Evolutionary conservation across 2,329 filamentous ascomycete genomes (phyloP).

Genomic region (Ambrosiella xylebori): DNA sequence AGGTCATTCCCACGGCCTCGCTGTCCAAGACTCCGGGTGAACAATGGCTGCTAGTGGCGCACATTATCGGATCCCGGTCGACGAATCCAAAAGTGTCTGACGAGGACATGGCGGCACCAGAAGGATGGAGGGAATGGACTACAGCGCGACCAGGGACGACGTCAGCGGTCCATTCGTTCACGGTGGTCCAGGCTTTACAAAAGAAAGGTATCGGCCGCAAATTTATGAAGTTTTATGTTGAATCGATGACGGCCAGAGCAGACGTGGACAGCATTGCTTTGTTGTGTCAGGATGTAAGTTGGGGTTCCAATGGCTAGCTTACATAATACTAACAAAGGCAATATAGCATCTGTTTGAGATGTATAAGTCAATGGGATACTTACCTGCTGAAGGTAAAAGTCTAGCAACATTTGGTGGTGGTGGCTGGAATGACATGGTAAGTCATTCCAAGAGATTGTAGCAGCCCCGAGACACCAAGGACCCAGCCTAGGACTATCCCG

Average conservation of each 20-base stretch:
- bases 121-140: slow-evolving; percentile 40
- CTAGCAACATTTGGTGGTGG: slow-evolving; percentile 57
- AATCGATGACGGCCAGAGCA: slow-evolving; percentile 53
- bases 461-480: not conserved
- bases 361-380: slow-evolving; percentile 63
- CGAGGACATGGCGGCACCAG: slow-evolving; percentile 56
- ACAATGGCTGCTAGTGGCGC: slow-evolving; percentile 49
- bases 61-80: slow-evolving; percentile 61
- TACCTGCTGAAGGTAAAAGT: slow-evolving; percentile 45
- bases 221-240: slow-evolving; percentile 58
- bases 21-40: slow-evolving; percentile 14
- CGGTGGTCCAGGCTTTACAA: slow-evolving; percentile 60
- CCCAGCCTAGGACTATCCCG: not conserved
- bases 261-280: slow-evolving; percentile 58
- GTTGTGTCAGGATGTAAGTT: slow-evolving; percentile 50
- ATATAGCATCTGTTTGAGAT: slow-evolving; percentile 47
- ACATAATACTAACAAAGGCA: not conserved
- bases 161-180: slow-evolving; percentile 67
- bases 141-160: slow-evolving; percentile 39
- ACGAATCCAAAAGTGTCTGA: slow-evolving; percentile 49
- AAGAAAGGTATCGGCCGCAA: slow-evolving; percentile 55
- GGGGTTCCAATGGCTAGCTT: not conserved
- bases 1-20: not conserved
- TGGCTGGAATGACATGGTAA: slow-evolving; percentile 68
- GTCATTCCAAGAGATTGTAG: slow-evolving; percentile 14